A percentile compares a stretch with the other conserved stretches of the same genome.
Conservation (phyloP, 2,329 filamentous ascomycete genomes). For the Penicillium sp. region DNA sequence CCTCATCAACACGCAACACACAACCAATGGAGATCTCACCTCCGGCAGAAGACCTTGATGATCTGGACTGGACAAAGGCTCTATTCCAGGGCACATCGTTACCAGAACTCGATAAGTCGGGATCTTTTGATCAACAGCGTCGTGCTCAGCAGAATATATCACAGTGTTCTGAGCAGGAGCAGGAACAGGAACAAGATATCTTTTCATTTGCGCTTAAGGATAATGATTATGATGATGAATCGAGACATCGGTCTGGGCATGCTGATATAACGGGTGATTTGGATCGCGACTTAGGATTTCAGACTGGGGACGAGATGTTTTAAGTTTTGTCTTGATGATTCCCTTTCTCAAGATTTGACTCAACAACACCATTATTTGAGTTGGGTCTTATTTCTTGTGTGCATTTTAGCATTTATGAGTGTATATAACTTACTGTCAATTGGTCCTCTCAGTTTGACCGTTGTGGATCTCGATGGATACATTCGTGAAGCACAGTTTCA, state of each 20-base stretch:
- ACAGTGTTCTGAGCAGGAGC: not conserved
- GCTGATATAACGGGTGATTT: conserved; percentile 37
- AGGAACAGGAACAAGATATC: not conserved
- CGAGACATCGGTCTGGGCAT: conserved; percentile 11
- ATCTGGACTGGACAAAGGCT: conserved; percentile 32
- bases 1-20: not conserved
- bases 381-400: not conserved
- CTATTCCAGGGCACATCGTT: conserved; percentile 25
- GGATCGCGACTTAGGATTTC: conserved; percentile 38
- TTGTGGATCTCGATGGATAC: not conserved
- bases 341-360: not conserved
- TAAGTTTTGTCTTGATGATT: conserved; percentile 2
- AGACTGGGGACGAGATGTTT: conserved; percentile 32
- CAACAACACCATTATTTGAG: not conserved
- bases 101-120: conserved; percentile 8
- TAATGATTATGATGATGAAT: not conserved
- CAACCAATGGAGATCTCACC: conserved; percentile 8
- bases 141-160: not conserved
- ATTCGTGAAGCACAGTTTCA: not conserved
- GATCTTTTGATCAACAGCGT: conserved; percentile 4
- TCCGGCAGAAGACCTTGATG: conserved; percentile 19
- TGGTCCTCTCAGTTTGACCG: not conserved
- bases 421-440: not conserved
- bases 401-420: not conserved
- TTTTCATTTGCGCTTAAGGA: conserved; percentile 12